A percentile compares a stretch with the other conserved stretches of the same genome.
phyloP scores from a whole-genome alignment of 352 stramenopile genomes.

The Discostella stelligera region DNA sequence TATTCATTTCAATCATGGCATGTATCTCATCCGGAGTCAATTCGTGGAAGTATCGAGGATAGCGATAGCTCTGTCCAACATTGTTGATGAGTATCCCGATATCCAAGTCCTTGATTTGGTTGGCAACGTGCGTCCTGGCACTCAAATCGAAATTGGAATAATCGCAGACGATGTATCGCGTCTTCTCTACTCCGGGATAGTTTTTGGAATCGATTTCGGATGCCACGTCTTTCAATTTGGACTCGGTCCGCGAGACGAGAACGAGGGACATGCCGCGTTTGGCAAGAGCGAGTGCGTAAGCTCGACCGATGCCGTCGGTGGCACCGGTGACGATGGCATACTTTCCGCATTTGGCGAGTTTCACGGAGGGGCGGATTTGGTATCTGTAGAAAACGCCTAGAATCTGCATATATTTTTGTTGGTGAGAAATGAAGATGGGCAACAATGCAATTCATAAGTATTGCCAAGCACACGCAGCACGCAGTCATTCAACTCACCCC shows the following conservation, averaged over 20 bases:
- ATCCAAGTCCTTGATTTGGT: constrained; percentile 86
- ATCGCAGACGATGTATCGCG: constrained; percentile 89
- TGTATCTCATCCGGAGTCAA: constrained; percentile 90
- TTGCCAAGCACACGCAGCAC: too few species aligned
- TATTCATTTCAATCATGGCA: constrained; percentile 91
- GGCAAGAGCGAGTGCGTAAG: constrained; percentile 90
- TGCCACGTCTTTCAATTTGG: constrained; percentile 90
- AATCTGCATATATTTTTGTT: constrained; percentile 30
- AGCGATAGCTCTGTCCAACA: constrained; percentile 98
- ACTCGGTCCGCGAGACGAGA: constrained; percentile 96
- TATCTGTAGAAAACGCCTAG: constrained; percentile 77
- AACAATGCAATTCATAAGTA: too few species aligned
- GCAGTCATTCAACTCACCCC: constrained; percentile 30
- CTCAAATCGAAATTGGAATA: constrained; percentile 88
- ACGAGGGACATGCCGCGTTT: constrained; percentile 96
- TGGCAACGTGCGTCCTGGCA: constrained; percentile 59
- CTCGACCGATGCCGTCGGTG: constrained; percentile 89
- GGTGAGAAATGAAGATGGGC: not conserved
- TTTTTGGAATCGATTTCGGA: constrained; percentile 89
- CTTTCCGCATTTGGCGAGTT: constrained; percentile 92
- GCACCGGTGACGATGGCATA: constrained; percentile 97
- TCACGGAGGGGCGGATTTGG: constrained; percentile 92
- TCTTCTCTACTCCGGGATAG: constrained; percentile 66
- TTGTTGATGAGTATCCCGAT: constrained; percentile 99
- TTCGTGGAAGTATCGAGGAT: constrained; percentile 97